Percentiles rank a stretch among this genome's conserved stretches.
phyloP scores from a whole-genome alignment of 352 stramenopile species.

The Globisporangium echinulatum region DNA sequence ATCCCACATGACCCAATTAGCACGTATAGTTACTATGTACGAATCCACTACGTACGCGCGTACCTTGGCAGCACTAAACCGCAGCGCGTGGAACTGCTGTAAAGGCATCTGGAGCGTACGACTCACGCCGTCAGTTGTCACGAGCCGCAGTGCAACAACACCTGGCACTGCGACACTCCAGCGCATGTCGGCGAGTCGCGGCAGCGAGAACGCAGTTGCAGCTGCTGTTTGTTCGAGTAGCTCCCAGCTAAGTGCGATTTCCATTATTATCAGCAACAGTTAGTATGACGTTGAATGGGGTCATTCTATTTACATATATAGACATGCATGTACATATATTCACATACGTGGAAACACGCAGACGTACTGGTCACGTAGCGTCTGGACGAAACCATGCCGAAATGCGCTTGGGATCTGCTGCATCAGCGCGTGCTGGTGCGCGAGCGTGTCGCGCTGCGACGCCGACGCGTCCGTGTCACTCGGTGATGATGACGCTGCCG shows the following conservation, averaged over 20 bases:
- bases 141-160: slow-evolving; percentile 39
- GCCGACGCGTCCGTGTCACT: slow-evolving; percentile 1
- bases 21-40: background rate
- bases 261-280: background rate
- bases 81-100: slow-evolving; percentile 69
- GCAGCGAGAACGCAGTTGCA: slow-evolving; percentile 21
- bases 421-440: slow-evolving; percentile 24
- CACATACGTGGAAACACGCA: background rate
- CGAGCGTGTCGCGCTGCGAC: slow-evolving; percentile 23
- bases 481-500: background rate
- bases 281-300: background rate
- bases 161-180: slow-evolving; percentile 14
- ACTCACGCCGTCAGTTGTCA: slow-evolving; percentile 37
- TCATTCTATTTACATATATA: background rate
- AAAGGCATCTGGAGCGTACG: slow-evolving; percentile 43
- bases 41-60: background rate
- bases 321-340: too few relatives aligned
- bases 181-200: slow-evolving; percentile 29
- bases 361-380: slow-evolving; percentile 26
- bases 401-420: slow-evolving; percentile 40
- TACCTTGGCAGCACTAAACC: slow-evolving; percentile 61
- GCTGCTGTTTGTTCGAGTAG: slow-evolving; percentile 11
- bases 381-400: slow-evolving; percentile 28
- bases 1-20: background rate
- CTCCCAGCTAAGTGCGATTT: slow-evolving; percentile 18